Base-by-base conservation (phyloP, 176 grass and related monocot species). In the Ensete ventricosum region DNA sequence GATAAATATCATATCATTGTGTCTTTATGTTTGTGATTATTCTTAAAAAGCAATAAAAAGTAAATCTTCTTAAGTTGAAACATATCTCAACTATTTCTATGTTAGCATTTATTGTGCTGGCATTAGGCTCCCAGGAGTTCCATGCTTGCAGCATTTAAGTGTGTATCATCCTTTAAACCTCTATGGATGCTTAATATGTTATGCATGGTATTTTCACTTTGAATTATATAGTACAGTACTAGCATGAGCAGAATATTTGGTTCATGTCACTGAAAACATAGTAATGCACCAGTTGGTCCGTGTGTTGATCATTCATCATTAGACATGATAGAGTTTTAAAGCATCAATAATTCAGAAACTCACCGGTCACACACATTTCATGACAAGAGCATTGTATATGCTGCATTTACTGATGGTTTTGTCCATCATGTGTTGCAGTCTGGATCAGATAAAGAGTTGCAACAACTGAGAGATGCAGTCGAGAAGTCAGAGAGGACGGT, bases 371-470 rank as follows among this genome's bases (percentile, higher is more conserved):
- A 27, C 34, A 8, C 26, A 14, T 65, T 50, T 20, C 8, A 17
- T 51, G 14, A 11, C 9, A 77, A 65, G 11, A n/a, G 2, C 16
- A 25, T 52, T 29, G 22, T 63, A 8, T 23, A 11, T 50, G 8
- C 9, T 62, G 50, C 34, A 52, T 62, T 9, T 43, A n/a, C 1
- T 66, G 71, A 14, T n/a, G 48, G 9, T 76, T 29, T 82, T 24
- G 62, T 20, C 71, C 20, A 81, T 43, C 59, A 14, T 71, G 64
- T 14, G 73, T 78, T 83, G 64, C 69, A 97, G 94, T 27, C 82
- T 77, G 86, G 85, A 62, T 89, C 85, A 71, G 85, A 91, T 64
- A 67, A 91, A 87, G 85, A 93, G 93, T 74, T 87, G 62, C 57
- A 87, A 66, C 67, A 70, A 51, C 75, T 97, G 74, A 87, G 50